phyloP scores from a whole-genome alignment of 768 basidiomycete genomes.

The Rhodosporidiobolus sp. region DNA sequence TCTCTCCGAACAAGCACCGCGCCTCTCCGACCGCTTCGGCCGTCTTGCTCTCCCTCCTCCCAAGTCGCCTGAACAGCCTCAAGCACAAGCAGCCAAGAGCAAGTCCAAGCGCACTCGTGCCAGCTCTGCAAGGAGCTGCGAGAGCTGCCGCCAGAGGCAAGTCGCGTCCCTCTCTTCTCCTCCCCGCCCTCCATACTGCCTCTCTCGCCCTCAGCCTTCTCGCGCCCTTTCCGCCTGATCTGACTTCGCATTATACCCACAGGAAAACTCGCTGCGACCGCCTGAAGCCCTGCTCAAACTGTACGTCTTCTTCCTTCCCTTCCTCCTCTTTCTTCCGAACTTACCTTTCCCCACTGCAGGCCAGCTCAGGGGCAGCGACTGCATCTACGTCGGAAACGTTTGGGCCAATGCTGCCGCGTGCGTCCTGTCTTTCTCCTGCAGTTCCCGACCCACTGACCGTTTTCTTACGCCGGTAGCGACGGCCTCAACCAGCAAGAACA shows the following conservation, averaged over 20 bases:
- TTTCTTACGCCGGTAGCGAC: neutral
- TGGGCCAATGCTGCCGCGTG: neutral
- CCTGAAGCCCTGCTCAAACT: neutral
- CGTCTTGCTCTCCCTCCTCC: neutral
- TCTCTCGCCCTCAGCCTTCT: no score
- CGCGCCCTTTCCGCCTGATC: neutral
- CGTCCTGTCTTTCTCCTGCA: neutral
- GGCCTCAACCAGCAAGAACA: neutral
- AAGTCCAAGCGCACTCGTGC: neutral
- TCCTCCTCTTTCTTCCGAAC: neutral
- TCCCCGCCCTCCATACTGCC: no score
- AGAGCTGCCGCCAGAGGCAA: neutral
- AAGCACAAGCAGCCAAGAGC: neutral
- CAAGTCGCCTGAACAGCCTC: neutral
- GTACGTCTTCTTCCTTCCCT: neutral
- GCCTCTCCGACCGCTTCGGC: neutral
- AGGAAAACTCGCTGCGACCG: neutral
- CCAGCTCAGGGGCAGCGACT: neutral
- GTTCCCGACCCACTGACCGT: neutral
- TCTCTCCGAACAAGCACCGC: neutral
- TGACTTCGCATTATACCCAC: neutral
- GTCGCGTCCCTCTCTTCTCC: neutral
- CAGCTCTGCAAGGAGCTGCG: neutral
- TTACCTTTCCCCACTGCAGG: neutral
- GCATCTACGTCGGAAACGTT: neutral